These are phyloP conservation scores for Takashimella tepidaria DNA, from an alignment of 1,284 basidiomycete species.

Conservation along the genomic window DNA sequence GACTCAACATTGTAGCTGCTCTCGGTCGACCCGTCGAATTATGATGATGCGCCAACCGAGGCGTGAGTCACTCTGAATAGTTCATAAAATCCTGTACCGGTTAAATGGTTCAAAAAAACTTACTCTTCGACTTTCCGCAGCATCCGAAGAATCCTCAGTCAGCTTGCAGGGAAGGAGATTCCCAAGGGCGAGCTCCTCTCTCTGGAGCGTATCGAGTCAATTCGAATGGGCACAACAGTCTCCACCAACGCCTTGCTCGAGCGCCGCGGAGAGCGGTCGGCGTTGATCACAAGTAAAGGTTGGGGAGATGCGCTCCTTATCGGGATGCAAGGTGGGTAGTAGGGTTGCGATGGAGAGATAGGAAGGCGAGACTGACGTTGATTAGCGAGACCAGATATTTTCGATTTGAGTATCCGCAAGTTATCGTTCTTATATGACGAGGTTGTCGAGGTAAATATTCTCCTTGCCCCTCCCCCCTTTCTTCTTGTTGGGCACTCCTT, in stretches of 20 bases:
- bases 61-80: slow-evolving; percentile 16
- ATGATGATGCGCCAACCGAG: slow-evolving; percentile 80
- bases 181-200: slow-evolving; percentile 60
- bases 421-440: slow-evolving; percentile 71
- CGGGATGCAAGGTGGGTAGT: slow-evolving; percentile 33
- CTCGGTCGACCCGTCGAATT: slow-evolving; percentile 80
- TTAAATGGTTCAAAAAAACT: too few relatives aligned
- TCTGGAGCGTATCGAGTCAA: slow-evolving; percentile 27
- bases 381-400: slow-evolving; percentile 64
- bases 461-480: slow-evolving; percentile 1
- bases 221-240: slow-evolving; percentile 51
- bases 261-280: slow-evolving; percentile 86
- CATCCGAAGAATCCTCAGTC: slow-evolving; percentile 80
- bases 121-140: slow-evolving; percentile 34
- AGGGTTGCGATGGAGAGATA: not conserved
- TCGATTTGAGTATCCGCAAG: slow-evolving; percentile 79
- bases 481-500: not conserved
- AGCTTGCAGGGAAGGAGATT: slow-evolving; percentile 62
- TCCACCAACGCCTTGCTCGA: slow-evolving; percentile 95
- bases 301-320: slow-evolving; percentile 48
- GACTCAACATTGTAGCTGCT: slow-evolving; percentile 55
- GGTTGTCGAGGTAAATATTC: slow-evolving; percentile 72
- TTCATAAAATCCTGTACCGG: too few relatives aligned
- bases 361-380: not conserved
- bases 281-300: slow-evolving; percentile 84